Percentiles rank a stretch among this genome's conserved stretches.
Evolutionary conservation across 2,329 filamentous ascomycete genomes (phyloP).

Genomic region (Pseudocercospora fijiensis): DNA sequence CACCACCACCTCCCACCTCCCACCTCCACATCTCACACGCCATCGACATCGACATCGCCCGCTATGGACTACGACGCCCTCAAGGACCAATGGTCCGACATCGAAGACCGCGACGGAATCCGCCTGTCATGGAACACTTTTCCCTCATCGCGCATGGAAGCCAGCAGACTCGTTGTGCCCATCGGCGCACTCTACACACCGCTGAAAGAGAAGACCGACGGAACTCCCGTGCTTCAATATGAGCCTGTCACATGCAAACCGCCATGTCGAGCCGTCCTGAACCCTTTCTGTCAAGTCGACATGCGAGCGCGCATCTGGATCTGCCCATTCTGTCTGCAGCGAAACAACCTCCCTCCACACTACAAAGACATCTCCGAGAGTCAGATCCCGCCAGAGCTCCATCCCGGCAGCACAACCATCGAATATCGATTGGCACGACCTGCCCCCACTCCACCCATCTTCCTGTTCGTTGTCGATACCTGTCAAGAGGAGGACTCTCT

Average conservation of each 20-base stretch:
- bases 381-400: conserved; percentile 78
- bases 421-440: conserved; percentile 79
- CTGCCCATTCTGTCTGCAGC: conserved; percentile 81
- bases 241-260: conserved; percentile 96
- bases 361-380: conserved; percentile 88
- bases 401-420: conserved; percentile 82
- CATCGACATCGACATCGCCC: conserved; percentile 27
- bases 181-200: conserved; percentile 96
- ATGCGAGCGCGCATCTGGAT: conserved; percentile 83
- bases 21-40: conserved; percentile 10
- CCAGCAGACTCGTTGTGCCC: conserved; percentile 60
- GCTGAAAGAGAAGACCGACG: conserved; percentile 85
- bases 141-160: conserved; percentile 89
- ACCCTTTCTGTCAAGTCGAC: conserved; percentile 92
- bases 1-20: conserved; percentile 11
- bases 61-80: conserved; percentile 87
- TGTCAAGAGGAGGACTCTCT: conserved; percentile 87
- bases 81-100: conserved; percentile 94
- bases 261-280: conserved; percentile 91
- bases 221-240: conserved; percentile 82
- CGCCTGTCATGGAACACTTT: conserved; percentile 98
- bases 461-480: conserved; percentile 82
- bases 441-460: conserved; percentile 82
- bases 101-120: conserved; percentile 94
- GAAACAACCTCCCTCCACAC: conserved; percentile 78